Percentiles rank a stretch among this genome's conserved stretches.
These are phyloP conservation scores for Lathyrus oleraceus DNA, from an alignment of 306 rosid genomes.

Conservation along the genomic window DNA sequence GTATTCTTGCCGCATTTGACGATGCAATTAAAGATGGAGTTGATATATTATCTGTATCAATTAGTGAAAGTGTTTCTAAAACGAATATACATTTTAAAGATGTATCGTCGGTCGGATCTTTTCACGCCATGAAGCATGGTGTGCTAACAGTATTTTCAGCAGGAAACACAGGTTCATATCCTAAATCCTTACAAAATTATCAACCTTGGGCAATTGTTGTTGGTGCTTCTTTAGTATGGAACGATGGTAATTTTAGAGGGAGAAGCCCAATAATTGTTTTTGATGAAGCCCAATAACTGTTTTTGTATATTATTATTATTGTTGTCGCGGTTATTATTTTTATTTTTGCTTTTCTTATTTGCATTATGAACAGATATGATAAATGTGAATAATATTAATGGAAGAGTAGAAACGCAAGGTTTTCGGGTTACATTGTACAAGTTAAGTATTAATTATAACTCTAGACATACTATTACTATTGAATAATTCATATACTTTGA, in stretches of 20 bases:
- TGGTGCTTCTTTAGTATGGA: constrained; percentile 51
- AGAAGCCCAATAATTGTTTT: constrained; percentile 53
- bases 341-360: too few species aligned
- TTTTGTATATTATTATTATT: too few species aligned
- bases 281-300: not conserved
- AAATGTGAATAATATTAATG: too few species aligned
- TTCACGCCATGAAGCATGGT: constrained; percentile 55
- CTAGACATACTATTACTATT: too few species aligned
- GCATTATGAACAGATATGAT: too few species aligned
- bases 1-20: constrained; percentile 57
- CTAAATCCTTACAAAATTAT: constrained; percentile 12
- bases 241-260: constrained; percentile 47
- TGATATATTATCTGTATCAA: constrained; percentile 48
- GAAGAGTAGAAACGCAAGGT: too few species aligned
- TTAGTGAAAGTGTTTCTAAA: not conserved
- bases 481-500: too few species aligned
- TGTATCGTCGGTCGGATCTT: constrained; percentile 40
- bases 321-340: too few species aligned
- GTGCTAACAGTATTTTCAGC: constrained; percentile 39
- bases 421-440: too few species aligned
- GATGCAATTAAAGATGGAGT: constrained; percentile 66
- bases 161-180: constrained; percentile 43
- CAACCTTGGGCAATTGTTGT: constrained; percentile 56
- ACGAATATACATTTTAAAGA: constrained; percentile 14
- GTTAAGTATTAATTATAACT: too few species aligned